Evolutionary conservation across 1,139 yeast genomes (phyloP), one percentile per base, ranked within the genome.

Genomic region (Geotrichum klebahnii): DNA sequence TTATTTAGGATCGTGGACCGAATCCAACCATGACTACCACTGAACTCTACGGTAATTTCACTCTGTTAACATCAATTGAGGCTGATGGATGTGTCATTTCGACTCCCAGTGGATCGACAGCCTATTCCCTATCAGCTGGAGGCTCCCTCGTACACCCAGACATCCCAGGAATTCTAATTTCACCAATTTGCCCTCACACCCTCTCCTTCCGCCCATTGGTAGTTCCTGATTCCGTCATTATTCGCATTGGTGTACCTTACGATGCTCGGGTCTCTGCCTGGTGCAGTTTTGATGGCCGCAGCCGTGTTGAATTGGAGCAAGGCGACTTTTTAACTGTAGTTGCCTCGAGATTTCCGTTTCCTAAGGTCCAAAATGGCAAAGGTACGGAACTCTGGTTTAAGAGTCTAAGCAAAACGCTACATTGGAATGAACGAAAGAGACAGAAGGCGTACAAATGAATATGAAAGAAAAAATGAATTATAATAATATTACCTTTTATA

Each of bases 71-170:
- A 3, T 78, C 88, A n/a, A 84, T 92, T 33, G 84, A 85, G 17
- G 95, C 94, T 0, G 96, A 88, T 65, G 96, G 96, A 1, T 73
- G 87, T 9, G 83, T 84, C 6, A 81, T 86, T 52, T 80, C 94
- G 10, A 84, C 96, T 0, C 96, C 96, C 12, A 85, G 95, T 1
- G 96, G 96, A 0, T 86, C 95, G 4, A 88, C 96, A 0, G 96
- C 96, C 0, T 88, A 88, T 66, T 84, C 95, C 0, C 72, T 88
- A 52, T 80, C 88, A 14, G 83, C 95, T 0, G 96, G 96, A 4
- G 96, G 96, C 0, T 81, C 95, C 8, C 78, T 88, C 43, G 89
- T 85, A 4, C 95, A 88, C 61, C 96, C 96, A 0, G 79, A 81
- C 52, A 86, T 87, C 10, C 88, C 89, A 6, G 88, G 92, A 48